Conservation (phyloP, 805 yeast genomes). For the Barnettozyma wickerhamii region DNA sequence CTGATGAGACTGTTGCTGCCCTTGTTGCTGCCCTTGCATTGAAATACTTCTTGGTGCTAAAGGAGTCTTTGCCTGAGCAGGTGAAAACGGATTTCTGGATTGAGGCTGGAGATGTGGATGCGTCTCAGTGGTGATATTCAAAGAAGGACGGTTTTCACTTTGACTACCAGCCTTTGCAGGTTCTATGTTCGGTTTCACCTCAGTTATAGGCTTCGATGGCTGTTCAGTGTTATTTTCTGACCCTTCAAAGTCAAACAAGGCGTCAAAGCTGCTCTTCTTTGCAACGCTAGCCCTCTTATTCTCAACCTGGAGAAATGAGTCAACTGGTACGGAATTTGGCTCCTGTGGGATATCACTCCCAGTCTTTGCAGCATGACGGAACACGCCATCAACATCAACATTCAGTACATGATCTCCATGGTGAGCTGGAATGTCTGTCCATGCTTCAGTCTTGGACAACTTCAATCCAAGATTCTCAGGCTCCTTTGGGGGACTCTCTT, state of each 20-base stretch:
- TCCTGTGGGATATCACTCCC: background rate
- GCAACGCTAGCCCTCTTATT: slow-evolving; percentile 1
- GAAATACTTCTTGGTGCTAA: no score
- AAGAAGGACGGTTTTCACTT: background rate
- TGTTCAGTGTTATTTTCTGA: background rate
- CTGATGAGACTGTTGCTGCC: background rate
- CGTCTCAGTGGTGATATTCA: background rate
- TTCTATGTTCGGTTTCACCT: no score
- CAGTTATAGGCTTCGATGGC: background rate
- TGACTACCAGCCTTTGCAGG: no score
- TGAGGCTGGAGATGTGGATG: background rate
- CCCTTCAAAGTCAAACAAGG: slow-evolving; percentile 11
- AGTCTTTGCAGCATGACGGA: slow-evolving; percentile 8
- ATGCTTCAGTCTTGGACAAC: slow-evolving; percentile 20
- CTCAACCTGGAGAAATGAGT: background rate
- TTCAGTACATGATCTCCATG: background rate
- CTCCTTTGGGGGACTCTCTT: background rate
- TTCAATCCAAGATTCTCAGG: slow-evolving; percentile 13
- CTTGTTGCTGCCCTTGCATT: no score
- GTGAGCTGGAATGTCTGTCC: slow-evolving; percentile 11
- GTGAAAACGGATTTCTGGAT: slow-evolving; percentile 22
- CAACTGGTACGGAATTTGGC: background rate
- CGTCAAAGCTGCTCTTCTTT: slow-evolving; percentile 17
- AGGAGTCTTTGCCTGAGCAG: background rate
- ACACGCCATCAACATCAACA: slow-evolving; percentile 20